Percentiles rank a stretch among this genome's conserved stretches.
phyloP scores from a whole-genome alignment of 768 basidiomycete genomes.

The Candolleomyces aberdarensis region DNA sequence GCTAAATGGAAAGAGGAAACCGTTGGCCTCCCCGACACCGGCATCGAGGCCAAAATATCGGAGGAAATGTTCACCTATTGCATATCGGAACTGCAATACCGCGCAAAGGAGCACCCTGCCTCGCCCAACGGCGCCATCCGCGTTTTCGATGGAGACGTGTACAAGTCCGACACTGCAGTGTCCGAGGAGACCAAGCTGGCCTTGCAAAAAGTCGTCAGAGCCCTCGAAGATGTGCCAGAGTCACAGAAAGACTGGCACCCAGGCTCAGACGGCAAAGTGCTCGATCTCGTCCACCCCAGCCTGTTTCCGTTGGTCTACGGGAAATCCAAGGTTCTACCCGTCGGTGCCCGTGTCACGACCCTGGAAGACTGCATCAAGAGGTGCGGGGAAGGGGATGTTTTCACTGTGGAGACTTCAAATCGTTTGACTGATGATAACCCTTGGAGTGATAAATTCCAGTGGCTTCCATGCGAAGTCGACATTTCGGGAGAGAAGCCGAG shows the following conservation, averaged over 20 bases:
- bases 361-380: too few relatives aligned
- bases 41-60: slow-evolving; percentile 10
- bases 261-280: too few relatives aligned
- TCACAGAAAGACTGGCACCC: too few relatives aligned
- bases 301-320: too few relatives aligned
- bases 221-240: too few relatives aligned
- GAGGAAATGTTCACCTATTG: slow-evolving; percentile 16
- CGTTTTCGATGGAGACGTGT: slow-evolving; percentile 12
- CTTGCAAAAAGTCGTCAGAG: too few relatives aligned
- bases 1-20: slow-evolving; percentile 16
- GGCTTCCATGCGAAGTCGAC: slow-evolving; percentile 17
- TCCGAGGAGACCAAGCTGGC: slow-evolving; percentile 13
- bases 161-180: slow-evolving; percentile 26
- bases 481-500: slow-evolving; percentile 4
- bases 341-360: too few relatives aligned
- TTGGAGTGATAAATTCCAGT: slow-evolving; percentile 18
- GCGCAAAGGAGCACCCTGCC: slow-evolving; percentile 6
- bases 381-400: too few relatives aligned
- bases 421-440: neutral
- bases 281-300: too few relatives aligned
- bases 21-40: neutral
- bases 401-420: too few relatives aligned
- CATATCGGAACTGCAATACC: slow-evolving; percentile 18
- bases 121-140: slow-evolving; percentile 13
- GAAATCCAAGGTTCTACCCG: too few relatives aligned